A percentile compares a stretch with the other conserved stretches of the same genome.
Conservation (phyloP, 2,329 filamentous ascomycete species). For the Claviceps africana region DNA sequence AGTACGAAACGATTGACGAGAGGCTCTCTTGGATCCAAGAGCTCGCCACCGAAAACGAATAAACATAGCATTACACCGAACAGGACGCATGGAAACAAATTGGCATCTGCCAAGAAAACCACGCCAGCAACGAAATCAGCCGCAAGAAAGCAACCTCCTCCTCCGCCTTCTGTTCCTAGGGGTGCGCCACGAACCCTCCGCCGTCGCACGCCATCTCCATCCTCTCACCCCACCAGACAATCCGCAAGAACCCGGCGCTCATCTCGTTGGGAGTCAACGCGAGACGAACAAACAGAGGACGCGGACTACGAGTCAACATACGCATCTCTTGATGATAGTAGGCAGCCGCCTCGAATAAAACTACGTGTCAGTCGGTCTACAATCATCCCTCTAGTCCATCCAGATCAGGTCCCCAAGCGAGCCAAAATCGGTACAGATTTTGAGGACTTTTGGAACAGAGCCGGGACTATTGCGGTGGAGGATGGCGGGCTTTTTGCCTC, state of each 20-base stretch:
- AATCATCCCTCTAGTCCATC: constrained; percentile 43
- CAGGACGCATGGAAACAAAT: constrained; percentile 16
- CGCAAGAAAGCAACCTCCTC: constrained; percentile 13
- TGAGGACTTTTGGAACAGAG: constrained; percentile 42
- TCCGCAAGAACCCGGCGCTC: constrained; percentile 30
- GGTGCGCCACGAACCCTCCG: constrained; percentile 20
- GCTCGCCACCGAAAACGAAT: constrained; percentile 19
- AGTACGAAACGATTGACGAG: constrained; percentile 39
- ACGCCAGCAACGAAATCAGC: constrained; percentile 17
- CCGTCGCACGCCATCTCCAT: constrained; percentile 27
- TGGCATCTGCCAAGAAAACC: constrained; percentile 13
- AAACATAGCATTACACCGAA: constrained; percentile 16
- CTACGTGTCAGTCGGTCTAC: constrained; percentile 27
- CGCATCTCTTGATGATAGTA: constrained; percentile 10
- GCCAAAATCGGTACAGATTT: constrained; percentile 40
- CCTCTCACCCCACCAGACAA: constrained; percentile 23
- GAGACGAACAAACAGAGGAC: constrained; percentile 7
- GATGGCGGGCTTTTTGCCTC: constrained; percentile 41
- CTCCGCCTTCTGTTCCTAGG: constrained; percentile 11
- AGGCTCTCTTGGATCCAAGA: constrained; percentile 18
- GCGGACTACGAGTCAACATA: constrained; percentile 8
- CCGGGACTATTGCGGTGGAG: constrained; percentile 37
- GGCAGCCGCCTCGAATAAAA: constrained; percentile 32
- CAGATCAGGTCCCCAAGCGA: constrained; percentile 39
- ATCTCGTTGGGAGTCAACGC: constrained; percentile 23